Conservation (phyloP, 2,329 filamentous ascomycete genomes). For the Ciborinia camelliae region DNA sequence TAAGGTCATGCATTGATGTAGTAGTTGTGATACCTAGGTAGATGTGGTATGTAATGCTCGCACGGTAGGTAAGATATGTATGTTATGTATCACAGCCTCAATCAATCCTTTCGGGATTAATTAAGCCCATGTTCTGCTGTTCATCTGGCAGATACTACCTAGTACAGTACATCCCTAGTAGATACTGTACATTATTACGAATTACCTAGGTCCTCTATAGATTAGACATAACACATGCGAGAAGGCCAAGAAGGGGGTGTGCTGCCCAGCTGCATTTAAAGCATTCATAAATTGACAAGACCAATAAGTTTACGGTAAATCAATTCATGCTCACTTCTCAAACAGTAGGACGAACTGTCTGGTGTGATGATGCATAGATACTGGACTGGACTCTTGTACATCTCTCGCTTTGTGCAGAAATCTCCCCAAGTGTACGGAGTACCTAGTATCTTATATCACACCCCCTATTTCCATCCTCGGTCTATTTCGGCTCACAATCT, state of each 20-base stretch:
- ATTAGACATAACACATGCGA: neutral
- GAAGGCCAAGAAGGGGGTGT: no score
- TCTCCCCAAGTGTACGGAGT: slow-evolving; percentile 3
- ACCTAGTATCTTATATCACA: slow-evolving; percentile 5
- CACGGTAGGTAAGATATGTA: slow-evolving; percentile 14
- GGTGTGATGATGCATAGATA: no score
- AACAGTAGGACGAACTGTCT: slow-evolving; percentile 9
- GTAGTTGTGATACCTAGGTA: no score
- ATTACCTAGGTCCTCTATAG: no score
- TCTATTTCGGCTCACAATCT: slow-evolving; percentile 7
- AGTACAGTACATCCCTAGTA: no score
- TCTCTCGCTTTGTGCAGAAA: slow-evolving; percentile 9
- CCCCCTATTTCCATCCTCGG: slow-evolving; percentile 11
- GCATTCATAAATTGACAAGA: neutral
- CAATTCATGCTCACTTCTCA: slow-evolving; percentile 7
- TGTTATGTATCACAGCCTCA: slow-evolving; percentile 15
- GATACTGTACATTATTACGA: no score
- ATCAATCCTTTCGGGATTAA: slow-evolving; percentile 15
- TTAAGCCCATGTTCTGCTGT: slow-evolving; percentile 14
- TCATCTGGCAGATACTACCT: slow-evolving; percentile 14
- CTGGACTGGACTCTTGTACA: no score
- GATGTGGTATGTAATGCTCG: no score
- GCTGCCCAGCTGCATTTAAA: neutral
- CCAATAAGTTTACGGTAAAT: neutral
- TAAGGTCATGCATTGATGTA: slow-evolving; percentile 8